Percentiles rank a stretch among this genome's conserved stretches.
Evolutionary conservation across 257 asterid species (phyloP).

Genomic region (Penstemon davidsonii): DNA sequence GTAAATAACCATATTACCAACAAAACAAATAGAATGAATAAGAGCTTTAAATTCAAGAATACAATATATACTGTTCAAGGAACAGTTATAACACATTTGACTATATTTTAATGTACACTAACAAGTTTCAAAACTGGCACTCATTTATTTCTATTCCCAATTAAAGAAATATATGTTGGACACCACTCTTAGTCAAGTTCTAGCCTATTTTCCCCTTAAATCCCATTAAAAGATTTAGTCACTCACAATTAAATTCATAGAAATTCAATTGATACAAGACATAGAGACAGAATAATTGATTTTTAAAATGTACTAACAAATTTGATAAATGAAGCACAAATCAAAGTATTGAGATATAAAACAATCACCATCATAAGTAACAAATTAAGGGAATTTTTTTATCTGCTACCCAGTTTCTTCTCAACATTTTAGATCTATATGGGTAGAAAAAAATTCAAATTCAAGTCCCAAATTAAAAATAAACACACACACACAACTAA

Average conservation of each 20-base stretch:
- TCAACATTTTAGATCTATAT: background rate
- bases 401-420: background rate
- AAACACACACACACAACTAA: background rate
- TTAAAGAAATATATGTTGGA: background rate
- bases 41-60: slow-evolving; percentile 5
- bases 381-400: background rate
- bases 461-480: background rate
- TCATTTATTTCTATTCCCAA: slow-evolving; percentile 27
- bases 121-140: slow-evolving; percentile 22
- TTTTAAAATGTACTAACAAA: slow-evolving; percentile 18
- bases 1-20: slow-evolving; percentile 35
- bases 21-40: slow-evolving; percentile 23
- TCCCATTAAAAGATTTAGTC: slow-evolving; percentile 24
- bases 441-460: background rate
- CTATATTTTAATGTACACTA: background rate
- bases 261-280: slow-evolving; percentile 16
- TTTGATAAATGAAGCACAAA: slow-evolving; percentile 16
- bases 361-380: background rate
- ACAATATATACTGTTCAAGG: slow-evolving; percentile 1
- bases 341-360: slow-evolving; percentile 14
- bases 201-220: background rate
- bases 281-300: slow-evolving; percentile 12
- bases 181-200: background rate
- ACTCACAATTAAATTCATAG: background rate
- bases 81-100: slow-evolving; percentile 23